Conservation (phyloP, 768 basidiomycete species). For the Lactifluus pinguis region DNA sequence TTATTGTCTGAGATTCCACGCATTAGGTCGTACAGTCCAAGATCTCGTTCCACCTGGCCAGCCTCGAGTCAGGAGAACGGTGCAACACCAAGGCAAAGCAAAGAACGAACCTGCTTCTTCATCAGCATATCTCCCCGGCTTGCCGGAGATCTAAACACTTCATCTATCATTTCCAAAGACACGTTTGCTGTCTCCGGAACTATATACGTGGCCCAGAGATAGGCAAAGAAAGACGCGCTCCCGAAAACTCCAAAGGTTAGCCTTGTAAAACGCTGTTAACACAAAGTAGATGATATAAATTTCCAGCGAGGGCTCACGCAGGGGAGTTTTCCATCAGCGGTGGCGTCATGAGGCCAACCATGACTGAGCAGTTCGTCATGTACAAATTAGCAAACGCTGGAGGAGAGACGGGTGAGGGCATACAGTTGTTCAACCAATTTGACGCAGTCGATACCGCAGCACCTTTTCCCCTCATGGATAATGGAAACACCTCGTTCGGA, state of each 20-base stretch:
- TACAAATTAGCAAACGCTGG: not conserved
- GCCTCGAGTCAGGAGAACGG: not conserved
- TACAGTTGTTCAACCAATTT: slow-evolving; percentile 78
- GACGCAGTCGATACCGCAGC: slow-evolving; percentile 77
- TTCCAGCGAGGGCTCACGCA: slow-evolving; percentile 31
- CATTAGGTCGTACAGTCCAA: slow-evolving; percentile 43
- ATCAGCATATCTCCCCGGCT: slow-evolving; percentile 44
- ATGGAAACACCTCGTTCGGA: slow-evolving; percentile 74
- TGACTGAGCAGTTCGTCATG: slow-evolving; percentile 34
- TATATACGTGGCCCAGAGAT: slow-evolving; percentile 58
- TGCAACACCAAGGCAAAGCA: not conserved
- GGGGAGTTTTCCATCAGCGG: slow-evolving; percentile 52
- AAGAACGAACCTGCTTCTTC: slow-evolving; percentile 41
- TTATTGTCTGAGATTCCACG: slow-evolving; percentile 24
- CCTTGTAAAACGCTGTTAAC: slow-evolving; percentile 26
- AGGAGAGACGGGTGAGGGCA: slow-evolving; percentile 3
- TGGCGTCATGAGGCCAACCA: slow-evolving; percentile 69
- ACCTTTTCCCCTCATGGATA: slow-evolving; percentile 71
- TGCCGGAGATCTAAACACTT: slow-evolving; percentile 50
- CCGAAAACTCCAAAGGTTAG: slow-evolving; percentile 64
- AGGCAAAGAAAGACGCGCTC: slow-evolving; percentile 52
- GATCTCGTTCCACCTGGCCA: slow-evolving; percentile 45
- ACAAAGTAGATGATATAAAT: not conserved
- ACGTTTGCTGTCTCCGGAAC: slow-evolving; percentile 76
- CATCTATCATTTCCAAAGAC: slow-evolving; percentile 69